phyloP scores from a whole-genome alignment of 2,329 filamentous ascomycete genomes.

The Neofusicoccum sp. region DNA sequence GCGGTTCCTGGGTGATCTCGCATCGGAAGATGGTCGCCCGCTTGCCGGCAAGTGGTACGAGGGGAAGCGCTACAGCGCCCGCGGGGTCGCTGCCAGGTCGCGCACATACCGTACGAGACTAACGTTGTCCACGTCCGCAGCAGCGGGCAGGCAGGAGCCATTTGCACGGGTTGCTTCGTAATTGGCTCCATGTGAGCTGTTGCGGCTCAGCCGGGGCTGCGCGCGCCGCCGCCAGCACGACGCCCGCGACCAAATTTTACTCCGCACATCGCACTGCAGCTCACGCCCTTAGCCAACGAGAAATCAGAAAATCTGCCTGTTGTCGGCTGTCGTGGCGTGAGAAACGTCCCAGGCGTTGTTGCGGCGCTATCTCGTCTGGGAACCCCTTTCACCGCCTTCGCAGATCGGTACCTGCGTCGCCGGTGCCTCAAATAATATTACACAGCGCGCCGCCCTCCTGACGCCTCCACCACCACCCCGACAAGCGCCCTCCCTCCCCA shows the following conservation, averaged over 20 bases:
- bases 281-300: not conserved
- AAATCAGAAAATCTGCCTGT: conserved; percentile 8
- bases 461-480: conserved; percentile 2
- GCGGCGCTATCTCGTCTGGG: conserved; percentile 14
- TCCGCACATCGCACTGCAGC: not conserved
- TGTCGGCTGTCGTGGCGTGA: conserved; percentile 18
- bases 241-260: not conserved
- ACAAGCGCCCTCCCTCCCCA: conserved; percentile 2
- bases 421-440: conserved; percentile 1
- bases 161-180: conserved; percentile 4
- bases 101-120: conserved; percentile 5
- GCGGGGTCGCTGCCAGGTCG: not conserved
- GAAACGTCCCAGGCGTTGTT: conserved; percentile 12
- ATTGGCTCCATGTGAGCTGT: not conserved
- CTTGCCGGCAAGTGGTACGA: not conserved
- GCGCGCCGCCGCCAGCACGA: not conserved
- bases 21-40: not conserved
- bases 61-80: not conserved
- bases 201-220: not conserved
- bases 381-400: conserved; percentile 19
- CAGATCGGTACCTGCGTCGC: conserved; percentile 16
- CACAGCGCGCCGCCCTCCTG: conserved; percentile 2
- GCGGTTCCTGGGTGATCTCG: not conserved
- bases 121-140: conserved; percentile 1
- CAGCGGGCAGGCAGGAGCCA: conserved; percentile 2